phyloP scores from a whole-genome alignment of 441 rosid species.

The Bocquillonia castaneifolia region DNA sequence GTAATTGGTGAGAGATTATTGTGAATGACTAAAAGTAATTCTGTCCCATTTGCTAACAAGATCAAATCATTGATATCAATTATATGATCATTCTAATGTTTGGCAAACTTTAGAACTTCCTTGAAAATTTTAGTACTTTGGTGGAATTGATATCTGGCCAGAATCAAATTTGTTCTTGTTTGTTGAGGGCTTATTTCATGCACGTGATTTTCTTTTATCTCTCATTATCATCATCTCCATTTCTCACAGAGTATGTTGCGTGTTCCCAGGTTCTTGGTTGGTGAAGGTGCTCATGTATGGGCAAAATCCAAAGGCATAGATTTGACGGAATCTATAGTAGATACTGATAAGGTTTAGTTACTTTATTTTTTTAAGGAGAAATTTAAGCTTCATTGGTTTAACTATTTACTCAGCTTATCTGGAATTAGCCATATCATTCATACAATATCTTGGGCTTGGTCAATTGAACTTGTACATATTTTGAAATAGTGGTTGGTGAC shows the following conservation, averaged over 20 bases:
- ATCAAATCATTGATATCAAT: not conserved
- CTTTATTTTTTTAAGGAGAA: not conserved
- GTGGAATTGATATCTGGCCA: not conserved
- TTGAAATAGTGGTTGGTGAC: constrained; percentile 73
- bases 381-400: not conserved
- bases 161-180: not conserved
- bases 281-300: constrained; percentile 87
- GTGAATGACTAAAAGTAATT: too few relatives aligned
- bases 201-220: not conserved
- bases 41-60: too few relatives aligned
- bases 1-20: too few relatives aligned
- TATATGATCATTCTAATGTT: not conserved
- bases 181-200: not conserved
- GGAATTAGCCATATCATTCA: not conserved
- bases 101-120: too few relatives aligned
- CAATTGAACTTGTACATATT: constrained; percentile 6
- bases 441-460: not conserved
- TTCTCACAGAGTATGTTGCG: constrained; percentile 12
- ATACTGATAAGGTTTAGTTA: constrained; percentile 61
- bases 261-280: constrained; percentile 68
- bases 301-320: constrained; percentile 57
- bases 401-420: not conserved
- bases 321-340: constrained; percentile 40
- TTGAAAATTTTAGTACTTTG: too few relatives aligned
- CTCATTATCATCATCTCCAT: not conserved